Evolutionary conservation across 441 rosid genomes (phyloP), one percentile per base, ranked within the genome.

Genomic region (Euphorbia celastroides): DNA sequence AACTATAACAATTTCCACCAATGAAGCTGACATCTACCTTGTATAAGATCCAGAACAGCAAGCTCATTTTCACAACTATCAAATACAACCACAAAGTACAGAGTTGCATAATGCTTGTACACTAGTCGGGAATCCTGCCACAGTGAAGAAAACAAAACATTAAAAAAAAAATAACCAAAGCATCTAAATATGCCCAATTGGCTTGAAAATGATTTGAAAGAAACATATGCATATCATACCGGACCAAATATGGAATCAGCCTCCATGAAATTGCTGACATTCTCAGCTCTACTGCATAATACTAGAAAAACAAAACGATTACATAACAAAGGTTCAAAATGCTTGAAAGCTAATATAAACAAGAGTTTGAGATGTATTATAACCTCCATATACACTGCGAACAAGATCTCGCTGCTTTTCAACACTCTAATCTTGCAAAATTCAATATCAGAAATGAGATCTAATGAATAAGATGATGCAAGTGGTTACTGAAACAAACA

Each of bases 41-140:
- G 97, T 64, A 88, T 91, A 64, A 91, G 87, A 73, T 93, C 98
- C 56, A 94, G 98, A 89, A 89, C 85, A 8, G 98, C 99, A 60
- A 92, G 96, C 80, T 92, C 96, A 78, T 92, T 94, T 78, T 94
- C 99, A 14, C 87, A 84, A 51, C 87, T 74, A 84, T 92, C 97
- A 74, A 92, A 94, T 12, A 89, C 80, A 30, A 88, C 79, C 22
- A 89, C 91, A 60, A 94, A 87, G 76, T 94, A 94, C 34, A 94
- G 87, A 69, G 99, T 92, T 26, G 99, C 97, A 48, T 71, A 92
- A 75, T 92, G 97, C 71, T 92, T 94, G 84, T 94, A 92, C 5
- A 90, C 97, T 60, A 92, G 88, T 65, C 90, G 83, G 46, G 83
- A 74, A 20, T 83, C 92, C 99, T 94, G 88, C 74, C 74, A 67